These are phyloP conservation scores for Flaveria linearis DNA, from an alignment of 129 eudicot genomes.

Conservation along the genomic window DNA sequence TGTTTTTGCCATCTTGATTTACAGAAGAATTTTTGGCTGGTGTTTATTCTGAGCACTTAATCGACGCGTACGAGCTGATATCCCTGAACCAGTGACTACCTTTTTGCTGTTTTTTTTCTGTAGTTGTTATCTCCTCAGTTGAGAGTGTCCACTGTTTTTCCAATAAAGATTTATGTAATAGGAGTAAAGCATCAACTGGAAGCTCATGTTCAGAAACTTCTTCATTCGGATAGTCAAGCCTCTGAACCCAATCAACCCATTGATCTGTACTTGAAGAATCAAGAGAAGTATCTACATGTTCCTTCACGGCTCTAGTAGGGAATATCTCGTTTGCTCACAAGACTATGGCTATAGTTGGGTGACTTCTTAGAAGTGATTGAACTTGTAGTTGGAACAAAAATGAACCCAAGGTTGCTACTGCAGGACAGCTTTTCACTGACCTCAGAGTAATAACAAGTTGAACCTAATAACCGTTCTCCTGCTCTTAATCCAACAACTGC, in stretches of 20 bases:
- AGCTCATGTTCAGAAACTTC: slow-evolving; percentile 41
- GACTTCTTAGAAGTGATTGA: slow-evolving; percentile 54
- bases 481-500: slow-evolving; percentile 89
- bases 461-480: slow-evolving; percentile 65
- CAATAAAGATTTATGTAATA: slow-evolving; percentile 81
- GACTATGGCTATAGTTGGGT: slow-evolving; percentile 43
- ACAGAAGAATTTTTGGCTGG: slow-evolving; percentile 31
- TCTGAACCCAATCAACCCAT: slow-evolving; percentile 55
- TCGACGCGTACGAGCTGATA: slow-evolving; percentile 79
- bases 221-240: slow-evolving; percentile 41
- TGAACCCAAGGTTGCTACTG: slow-evolving; percentile 42
- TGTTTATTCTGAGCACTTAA: slow-evolving; percentile 50
- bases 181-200: slow-evolving; percentile 72
- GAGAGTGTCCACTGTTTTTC: slow-evolving; percentile 92
- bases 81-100: slow-evolving; percentile 67
- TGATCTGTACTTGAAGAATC: slow-evolving; percentile 44
- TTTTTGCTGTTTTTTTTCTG: slow-evolving; percentile 39
- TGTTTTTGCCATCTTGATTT: slow-evolving; percentile 31
- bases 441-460: slow-evolving; percentile 72
- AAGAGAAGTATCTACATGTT: slow-evolving; percentile 54
- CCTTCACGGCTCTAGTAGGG: slow-evolving; percentile 71
- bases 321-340: slow-evolving; percentile 39
- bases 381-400: slow-evolving; percentile 47
- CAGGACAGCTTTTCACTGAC: slow-evolving; percentile 57
- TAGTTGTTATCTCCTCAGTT: slow-evolving; percentile 39